Base-by-base conservation (phyloP, 23 red algal species). In the Agarophyton chilense region DNA sequence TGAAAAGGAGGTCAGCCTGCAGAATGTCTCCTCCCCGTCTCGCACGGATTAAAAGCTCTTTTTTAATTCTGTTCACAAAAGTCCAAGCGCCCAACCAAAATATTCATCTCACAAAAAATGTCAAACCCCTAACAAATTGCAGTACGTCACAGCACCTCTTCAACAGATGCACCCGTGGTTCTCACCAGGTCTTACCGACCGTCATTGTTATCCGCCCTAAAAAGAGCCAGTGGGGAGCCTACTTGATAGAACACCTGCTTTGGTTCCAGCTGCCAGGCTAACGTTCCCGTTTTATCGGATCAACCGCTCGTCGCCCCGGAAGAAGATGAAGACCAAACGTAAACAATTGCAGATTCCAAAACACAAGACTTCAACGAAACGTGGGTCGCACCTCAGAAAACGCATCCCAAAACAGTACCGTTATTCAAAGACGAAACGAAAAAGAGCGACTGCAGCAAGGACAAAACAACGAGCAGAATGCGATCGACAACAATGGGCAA, bases 131-230 rank as follows among this genome's bases (percentile, higher is more conserved):
- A 8, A 40, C 34, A 17, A 21, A 72, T 10, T 32, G 25, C 35
- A 32, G 65, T 42, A 43, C 35, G 14, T 25, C 65, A 72, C 65
- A 34, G 14, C 36, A 72, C 65, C 65, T 34, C 65, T 32, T 72
- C 65, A 32, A 72, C 65, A 21, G 17, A 2, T 17, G 65, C 33
- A 42, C 65, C 31, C 39, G 39, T 28, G 36, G 65, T 43, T 42
- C 65, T 72, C 26, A 43, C 65, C 65, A 10, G 36, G 35, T 72
- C 35, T 72, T 72, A n/a, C 17, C 65, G 65, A 72, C 65, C 65
- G 17, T 32, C 65, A 72, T 34, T 34, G 65, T 72, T 72, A 72
- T 72, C 34, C 65, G 65, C 65, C 65, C 65, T 47, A 41, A 43
- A 43, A 9, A 42, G 65, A 28, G 42, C 65, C 65, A 34, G 65